Percentiles rank a stretch among this genome's conserved stretches.
Conservation (phyloP, 306 rosid genomes). For the Vicia faba region DNA sequence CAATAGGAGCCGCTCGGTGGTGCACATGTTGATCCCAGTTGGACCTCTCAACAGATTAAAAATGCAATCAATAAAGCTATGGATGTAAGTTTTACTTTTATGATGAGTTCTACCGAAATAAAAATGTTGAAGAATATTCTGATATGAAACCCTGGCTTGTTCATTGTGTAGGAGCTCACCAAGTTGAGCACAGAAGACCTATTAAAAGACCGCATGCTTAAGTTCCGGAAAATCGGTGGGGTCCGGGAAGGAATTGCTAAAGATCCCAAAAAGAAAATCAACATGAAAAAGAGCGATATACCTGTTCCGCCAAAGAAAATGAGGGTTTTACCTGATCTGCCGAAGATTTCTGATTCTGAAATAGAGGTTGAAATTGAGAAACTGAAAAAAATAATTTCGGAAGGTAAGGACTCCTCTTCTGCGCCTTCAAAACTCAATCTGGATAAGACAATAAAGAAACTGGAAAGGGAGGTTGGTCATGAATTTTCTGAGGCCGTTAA, state of each 20-base stretch:
- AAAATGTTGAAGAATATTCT: conserved; percentile 28
- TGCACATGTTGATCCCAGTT: conserved; percentile 81
- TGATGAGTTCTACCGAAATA: conserved; percentile 29
- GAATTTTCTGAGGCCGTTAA: no score
- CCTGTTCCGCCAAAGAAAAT: conserved; percentile 41
- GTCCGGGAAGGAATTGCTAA: conserved; percentile 74
- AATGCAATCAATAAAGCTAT: conserved; percentile 68
- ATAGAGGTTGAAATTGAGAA: no score
- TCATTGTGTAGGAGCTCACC: conserved; percentile 63
- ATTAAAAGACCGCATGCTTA: conserved; percentile 68
- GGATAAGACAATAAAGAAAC: no score
- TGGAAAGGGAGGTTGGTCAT: no score
- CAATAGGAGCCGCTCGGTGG: conserved; percentile 93
- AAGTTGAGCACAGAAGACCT: conserved; percentile 64
- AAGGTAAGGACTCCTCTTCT: no score
- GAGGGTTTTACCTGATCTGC: no score
- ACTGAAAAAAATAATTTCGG: no score
- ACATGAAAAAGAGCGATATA: conserved; percentile 74
- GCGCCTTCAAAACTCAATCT: no score
- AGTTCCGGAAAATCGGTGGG: conserved; percentile 84
- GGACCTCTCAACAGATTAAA: conserved; percentile 90
- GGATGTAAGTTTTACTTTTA: conserved; percentile 63
- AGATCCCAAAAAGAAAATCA: conserved; percentile 61
- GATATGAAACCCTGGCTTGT: conserved; percentile 35
- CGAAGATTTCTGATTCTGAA: no score